Base-by-base conservation (phyloP, 2,329 filamentous ascomycete species). In the Pestalotiopsis sp. region DNA sequence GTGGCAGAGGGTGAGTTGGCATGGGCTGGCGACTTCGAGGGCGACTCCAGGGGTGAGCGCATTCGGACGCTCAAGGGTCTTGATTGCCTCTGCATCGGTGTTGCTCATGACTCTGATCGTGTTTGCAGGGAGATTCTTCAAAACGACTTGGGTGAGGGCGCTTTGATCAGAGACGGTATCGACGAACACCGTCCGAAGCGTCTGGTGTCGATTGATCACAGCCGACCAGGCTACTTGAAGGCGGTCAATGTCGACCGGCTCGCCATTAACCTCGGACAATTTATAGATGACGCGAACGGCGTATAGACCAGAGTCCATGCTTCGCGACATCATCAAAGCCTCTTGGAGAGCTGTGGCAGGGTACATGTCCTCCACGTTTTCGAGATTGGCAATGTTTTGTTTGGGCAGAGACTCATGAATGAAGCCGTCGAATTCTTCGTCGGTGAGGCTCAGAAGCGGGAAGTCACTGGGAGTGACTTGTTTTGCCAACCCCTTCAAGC, bases 281-380 rank as follows among this genome's bases (percentile, higher is more conserved):
- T 58, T 52, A 61, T 67, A 64, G 25, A 59, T 61, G 17, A 62
- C 52, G 31, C 66, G 45, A 1, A 67, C 61, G 4, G 58, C 62
- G 39, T 67, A 67, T 20, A 67, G 38, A 13, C 39, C 65, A 17
- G 68, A 52, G 25, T 68, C 62, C 13, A 68, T 67, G 12, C 68
- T 67, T 36, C 68, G 49, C 4, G 68, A 66, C 63, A 66, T 56
- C 79, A 89, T 84, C 2, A 89, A 80, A 1, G 83, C 85, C 72
- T 87, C 86, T 69, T 89, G 87, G 1, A 87, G 77, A 0, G 86
- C 82, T 0, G 85, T 86, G 76, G 85, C 87, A 2, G 86, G 86
- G 66, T 87, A 89, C 0, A 86, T 75, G 68, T 89, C 86, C 63
- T 87, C 83, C 4, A 66, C 63, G 4, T 38, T 27, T 12, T 39